Percentiles rank a stretch among this genome's conserved stretches.
phyloP scores from a whole-genome alignment of 2,329 filamentous ascomycete genomes.

The Penicillium sp. region DNA sequence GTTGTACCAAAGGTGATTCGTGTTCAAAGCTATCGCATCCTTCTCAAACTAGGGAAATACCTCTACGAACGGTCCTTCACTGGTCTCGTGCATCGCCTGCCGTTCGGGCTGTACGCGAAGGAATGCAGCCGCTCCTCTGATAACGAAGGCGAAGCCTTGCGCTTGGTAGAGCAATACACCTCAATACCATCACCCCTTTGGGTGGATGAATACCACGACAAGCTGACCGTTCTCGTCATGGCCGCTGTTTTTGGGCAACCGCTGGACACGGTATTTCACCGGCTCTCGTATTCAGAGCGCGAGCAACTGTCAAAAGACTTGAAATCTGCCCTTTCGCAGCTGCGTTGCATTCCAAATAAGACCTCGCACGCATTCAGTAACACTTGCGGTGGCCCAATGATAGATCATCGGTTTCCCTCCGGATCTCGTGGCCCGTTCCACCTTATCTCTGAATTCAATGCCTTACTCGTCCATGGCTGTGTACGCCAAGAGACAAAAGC shows the following conservation, averaged over 20 bases:
- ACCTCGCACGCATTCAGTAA: slow-evolving; percentile 12
- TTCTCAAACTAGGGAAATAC: background rate
- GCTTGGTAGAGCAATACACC: slow-evolving; percentile 6
- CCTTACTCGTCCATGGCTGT: slow-evolving; percentile 5
- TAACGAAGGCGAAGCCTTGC: slow-evolving; percentile 7
- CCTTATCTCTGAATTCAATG: slow-evolving; percentile 17
- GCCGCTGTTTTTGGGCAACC: slow-evolving; percentile 3
- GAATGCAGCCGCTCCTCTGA: background rate
- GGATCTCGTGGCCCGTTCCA: slow-evolving; percentile 17
- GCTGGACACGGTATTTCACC: slow-evolving; percentile 11
- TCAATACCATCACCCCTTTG: slow-evolving; percentile 10
- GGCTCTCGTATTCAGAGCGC: slow-evolving; percentile 18
- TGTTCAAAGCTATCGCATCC: slow-evolving; percentile 2
- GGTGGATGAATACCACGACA: slow-evolving; percentile 9
- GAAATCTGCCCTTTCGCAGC: slow-evolving; percentile 6
- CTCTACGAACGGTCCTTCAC: slow-evolving; percentile 5
- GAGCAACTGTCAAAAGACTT: slow-evolving; percentile 17
- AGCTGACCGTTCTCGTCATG: background rate
- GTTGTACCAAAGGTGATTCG: background rate
- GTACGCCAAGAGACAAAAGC: slow-evolving; percentile 4
- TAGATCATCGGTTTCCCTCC: slow-evolving; percentile 15
- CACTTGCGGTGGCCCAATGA: slow-evolving; percentile 12
- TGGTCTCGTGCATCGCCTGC: slow-evolving; percentile 3
- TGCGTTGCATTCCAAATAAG: slow-evolving; percentile 16
- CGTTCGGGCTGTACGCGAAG: slow-evolving; percentile 9